These are phyloP conservation scores for Eimeria brunetti DNA, from an alignment of 169 alveolate species.

Conservation along the genomic window DNA sequence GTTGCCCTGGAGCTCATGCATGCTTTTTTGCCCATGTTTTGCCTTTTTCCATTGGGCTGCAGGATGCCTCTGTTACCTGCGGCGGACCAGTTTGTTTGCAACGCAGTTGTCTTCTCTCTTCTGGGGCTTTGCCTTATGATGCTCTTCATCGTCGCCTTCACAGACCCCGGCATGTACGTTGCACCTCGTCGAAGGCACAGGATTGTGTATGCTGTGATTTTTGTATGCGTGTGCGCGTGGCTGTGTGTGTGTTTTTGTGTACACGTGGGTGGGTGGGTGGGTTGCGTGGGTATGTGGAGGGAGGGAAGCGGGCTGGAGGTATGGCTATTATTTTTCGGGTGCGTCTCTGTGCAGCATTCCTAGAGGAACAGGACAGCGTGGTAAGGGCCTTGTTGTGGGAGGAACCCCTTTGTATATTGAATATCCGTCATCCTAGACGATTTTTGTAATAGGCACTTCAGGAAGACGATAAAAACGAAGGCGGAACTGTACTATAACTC, in stretches of 20 bases:
- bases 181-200: neutral
- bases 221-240: no score
- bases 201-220: neutral
- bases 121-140: conserved; percentile 22
- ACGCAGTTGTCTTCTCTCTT: conserved; percentile 31
- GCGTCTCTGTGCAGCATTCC: conserved; percentile 30
- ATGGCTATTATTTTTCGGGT: neutral
- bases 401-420: neutral
- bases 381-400: neutral
- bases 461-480: neutral
- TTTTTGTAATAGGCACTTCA: neutral
- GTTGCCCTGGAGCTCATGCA: neutral
- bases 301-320: no score
- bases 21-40: neutral
- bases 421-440: neutral
- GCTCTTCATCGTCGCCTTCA: conserved; percentile 68
- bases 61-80: conserved; percentile 35
- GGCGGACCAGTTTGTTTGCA: conserved; percentile 43
- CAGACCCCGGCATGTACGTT: conserved; percentile 78
- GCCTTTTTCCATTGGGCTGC: conserved; percentile 2
- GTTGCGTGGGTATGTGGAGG: no score
- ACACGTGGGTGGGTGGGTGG: no score
- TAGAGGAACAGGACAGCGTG: conserved; percentile 37
- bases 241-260: no score
- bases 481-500: neutral